These are phyloP conservation scores for Podaxis sp. DNA, from an alignment of 768 basidiomycete species.

Conservation along the genomic window DNA sequence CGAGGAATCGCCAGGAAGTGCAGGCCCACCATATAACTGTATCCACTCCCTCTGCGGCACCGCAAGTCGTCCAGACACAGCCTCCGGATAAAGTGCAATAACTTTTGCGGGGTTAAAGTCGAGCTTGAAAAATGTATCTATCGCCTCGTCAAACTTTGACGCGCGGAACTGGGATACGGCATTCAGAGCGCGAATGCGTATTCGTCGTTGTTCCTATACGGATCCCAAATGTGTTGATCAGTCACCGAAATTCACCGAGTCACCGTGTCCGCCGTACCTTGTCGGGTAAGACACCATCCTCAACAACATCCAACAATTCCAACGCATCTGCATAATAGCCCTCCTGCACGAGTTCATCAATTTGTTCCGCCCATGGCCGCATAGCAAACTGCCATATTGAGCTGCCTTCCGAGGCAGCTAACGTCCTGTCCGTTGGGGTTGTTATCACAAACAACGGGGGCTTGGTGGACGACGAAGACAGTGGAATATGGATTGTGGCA, in stretches of 20 bases:
- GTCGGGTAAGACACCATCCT: constrained; percentile 57
- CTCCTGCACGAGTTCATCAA: constrained; percentile 76
- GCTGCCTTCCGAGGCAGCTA: constrained; percentile 68
- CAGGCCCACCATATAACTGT: constrained; percentile 78
- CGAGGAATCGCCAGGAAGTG: constrained; percentile 22
- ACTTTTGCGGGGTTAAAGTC: constrained; percentile 95
- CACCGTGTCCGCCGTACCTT: constrained; percentile 42
- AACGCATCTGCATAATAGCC: constrained; percentile 79
- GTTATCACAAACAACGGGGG: constrained; percentile 63
- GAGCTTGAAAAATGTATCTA: constrained; percentile 84
- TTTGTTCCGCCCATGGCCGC: constrained; percentile 74
- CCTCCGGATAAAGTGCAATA: constrained; percentile 82
- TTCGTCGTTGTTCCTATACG: constrained; percentile 51
- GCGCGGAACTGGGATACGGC: constrained; percentile 77
- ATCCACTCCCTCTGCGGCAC: constrained; percentile 76
- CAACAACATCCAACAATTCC: constrained; percentile 71
- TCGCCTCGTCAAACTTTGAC: constrained; percentile 71
- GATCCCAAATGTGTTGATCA: constrained; percentile 9
- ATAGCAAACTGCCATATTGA: constrained; percentile 76
- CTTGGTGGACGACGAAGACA: constrained; percentile 50
- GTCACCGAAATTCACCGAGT: neutral
- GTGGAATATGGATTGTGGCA: constrained; percentile 64
- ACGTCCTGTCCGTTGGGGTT: constrained; percentile 71
- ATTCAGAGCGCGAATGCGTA: constrained; percentile 66
- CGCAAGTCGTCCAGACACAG: constrained; percentile 75